phyloP scores from a whole-genome alignment of 768 basidiomycete genomes.

The Boletus patriciae region DNA sequence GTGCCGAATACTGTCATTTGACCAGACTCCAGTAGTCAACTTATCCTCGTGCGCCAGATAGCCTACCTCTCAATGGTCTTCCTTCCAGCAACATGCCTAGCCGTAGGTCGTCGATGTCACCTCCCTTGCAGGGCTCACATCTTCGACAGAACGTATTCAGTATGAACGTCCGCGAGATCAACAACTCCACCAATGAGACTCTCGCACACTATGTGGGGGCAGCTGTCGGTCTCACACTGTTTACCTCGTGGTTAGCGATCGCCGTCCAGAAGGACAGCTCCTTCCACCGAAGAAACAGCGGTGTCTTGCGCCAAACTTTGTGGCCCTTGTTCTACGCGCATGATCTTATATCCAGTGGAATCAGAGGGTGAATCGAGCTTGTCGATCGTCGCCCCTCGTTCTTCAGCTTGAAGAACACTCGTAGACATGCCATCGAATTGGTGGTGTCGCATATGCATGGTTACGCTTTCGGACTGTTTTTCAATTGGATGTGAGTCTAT shows the following conservation, averaged over 20 bases:
- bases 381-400: not conserved
- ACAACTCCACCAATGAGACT: slow-evolving; percentile 24
- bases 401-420: not conserved
- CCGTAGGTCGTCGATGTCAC: slow-evolving; percentile 18
- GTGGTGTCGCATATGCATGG: not conserved
- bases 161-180: slow-evolving; percentile 33
- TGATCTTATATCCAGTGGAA: not conserved
- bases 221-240: slow-evolving; percentile 45
- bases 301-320: slow-evolving; percentile 9
- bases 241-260: slow-evolving; percentile 54
- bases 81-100: slow-evolving; percentile 48
- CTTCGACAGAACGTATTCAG: slow-evolving; percentile 32
- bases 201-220: slow-evolving; percentile 41
- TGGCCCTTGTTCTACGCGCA: slow-evolving; percentile 27
- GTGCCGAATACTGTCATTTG: not conserved
- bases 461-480: not conserved
- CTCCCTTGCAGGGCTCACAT: slow-evolving; percentile 6
- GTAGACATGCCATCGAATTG: not conserved
- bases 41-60: slow-evolving; percentile 37
- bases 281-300: slow-evolving; percentile 12
- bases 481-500: too few species aligned
- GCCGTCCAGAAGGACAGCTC: slow-evolving; percentile 41
- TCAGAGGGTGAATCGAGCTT: not conserved
- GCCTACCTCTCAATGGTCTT: slow-evolving; percentile 58
- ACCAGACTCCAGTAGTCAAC: not conserved